Percentiles rank a stretch among this genome's conserved stretches.
These are phyloP conservation scores for Auriscalpium vulgare DNA, from an alignment of 768 basidiomycete species.

Conservation along the genomic window DNA sequence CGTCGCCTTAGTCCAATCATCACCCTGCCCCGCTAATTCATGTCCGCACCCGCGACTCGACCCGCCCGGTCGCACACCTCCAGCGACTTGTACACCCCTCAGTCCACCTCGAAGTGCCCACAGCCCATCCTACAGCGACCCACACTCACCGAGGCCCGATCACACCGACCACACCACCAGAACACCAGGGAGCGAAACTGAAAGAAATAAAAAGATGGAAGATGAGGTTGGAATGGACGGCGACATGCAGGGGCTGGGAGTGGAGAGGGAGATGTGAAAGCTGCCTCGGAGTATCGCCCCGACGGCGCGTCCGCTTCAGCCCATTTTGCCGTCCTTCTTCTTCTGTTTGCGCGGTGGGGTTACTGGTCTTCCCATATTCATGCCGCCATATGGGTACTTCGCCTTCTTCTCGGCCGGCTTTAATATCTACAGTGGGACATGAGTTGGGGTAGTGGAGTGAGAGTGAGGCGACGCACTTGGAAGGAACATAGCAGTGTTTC, in stretches of 20 bases:
- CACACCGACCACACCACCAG: not conserved
- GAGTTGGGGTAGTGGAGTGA: not conserved
- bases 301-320: constrained; percentile 14
- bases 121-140: not conserved
- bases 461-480: constrained; percentile 51
- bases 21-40: not conserved
- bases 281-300: not conserved
- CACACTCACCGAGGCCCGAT: not conserved
- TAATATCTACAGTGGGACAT: constrained; percentile 59
- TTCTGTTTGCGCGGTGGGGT: constrained; percentile 97
- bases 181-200: not conserved
- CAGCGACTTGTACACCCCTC: not conserved
- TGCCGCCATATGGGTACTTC: constrained; percentile 83
- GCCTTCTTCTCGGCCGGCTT: constrained; percentile 99
- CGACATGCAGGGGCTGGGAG: not conserved
- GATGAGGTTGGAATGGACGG: not conserved
- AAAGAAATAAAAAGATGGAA: constrained; percentile 3
- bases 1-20: not conserved
- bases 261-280: not conserved
- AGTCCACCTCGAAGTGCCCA: not conserved
- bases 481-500: constrained; percentile 96
- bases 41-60: not conserved
- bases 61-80: not conserved
- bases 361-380: constrained; percentile 81
- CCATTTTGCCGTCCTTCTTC: constrained; percentile 85